phyloP scores from a whole-genome alignment of 129 eudicot genomes.

The Artemisia tridentata region DNA sequence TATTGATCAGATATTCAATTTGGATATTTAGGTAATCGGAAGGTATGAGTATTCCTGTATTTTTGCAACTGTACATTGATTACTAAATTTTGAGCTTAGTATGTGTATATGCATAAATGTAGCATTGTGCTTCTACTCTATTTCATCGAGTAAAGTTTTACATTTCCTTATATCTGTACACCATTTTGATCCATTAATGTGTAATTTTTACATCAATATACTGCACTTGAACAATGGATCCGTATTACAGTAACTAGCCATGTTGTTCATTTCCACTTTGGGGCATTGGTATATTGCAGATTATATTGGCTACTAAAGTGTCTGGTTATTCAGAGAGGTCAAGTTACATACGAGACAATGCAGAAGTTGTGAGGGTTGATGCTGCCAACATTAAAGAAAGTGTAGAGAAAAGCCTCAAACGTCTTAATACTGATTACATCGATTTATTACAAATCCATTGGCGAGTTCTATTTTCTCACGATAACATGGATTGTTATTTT shows the following conservation, averaged over 20 bases:
- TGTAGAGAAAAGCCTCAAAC: conserved; percentile 90
- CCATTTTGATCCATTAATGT: background rate
- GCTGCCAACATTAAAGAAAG: conserved; percentile 93
- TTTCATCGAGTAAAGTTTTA: background rate
- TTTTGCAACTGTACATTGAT: background rate
- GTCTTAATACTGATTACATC: conserved; percentile 83
- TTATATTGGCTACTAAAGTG: conserved; percentile 87
- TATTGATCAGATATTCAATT: background rate
- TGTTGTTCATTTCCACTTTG: background rate
- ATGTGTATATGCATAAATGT: background rate
- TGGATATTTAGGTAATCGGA: background rate
- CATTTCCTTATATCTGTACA: background rate
- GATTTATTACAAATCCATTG: conserved; percentile 94
- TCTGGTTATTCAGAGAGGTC: conserved; percentile 79
- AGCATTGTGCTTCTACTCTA: background rate
- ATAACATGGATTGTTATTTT: background rate
- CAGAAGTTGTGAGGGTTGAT: conserved; percentile 71
- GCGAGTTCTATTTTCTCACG: conserved; percentile 33
- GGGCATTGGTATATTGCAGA: conserved; percentile 32
- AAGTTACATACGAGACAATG: conserved; percentile 65
- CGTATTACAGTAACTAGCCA: background rate
- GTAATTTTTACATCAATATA: background rate
- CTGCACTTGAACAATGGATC: background rate
- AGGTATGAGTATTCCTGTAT: background rate
- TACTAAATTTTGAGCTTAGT: background rate